These are phyloP conservation scores for Pseudonitzschia pungens DNA, from an alignment of 108 stramenopile genomes.

Conservation along the genomic window DNA sequence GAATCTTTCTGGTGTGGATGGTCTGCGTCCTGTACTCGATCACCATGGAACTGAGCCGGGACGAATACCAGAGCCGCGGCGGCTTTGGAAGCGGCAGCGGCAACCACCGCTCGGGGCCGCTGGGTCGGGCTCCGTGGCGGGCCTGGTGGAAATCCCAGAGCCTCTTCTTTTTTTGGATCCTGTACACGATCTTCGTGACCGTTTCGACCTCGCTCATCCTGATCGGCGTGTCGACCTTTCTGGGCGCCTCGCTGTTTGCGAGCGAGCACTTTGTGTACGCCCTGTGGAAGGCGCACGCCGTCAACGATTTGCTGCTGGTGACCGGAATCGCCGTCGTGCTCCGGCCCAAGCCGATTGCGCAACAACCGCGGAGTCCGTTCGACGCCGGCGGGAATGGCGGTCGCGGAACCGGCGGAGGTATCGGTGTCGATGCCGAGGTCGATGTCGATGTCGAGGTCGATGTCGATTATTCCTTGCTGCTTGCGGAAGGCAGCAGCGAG, in stretches of 20 bases:
- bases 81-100: no score
- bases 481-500: not conserved
- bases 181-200: slow-evolving; percentile 6
- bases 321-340: slow-evolving; percentile 8
- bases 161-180: slow-evolving; percentile 1
- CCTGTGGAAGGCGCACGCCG: not conserved
- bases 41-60: slow-evolving; percentile 3
- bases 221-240: slow-evolving; percentile 6
- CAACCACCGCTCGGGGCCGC: not conserved
- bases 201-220: not conserved
- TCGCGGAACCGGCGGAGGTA: not conserved
- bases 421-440: slow-evolving; percentile 1
- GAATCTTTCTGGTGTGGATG: slow-evolving; percentile 5
- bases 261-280: slow-evolving; percentile 3
- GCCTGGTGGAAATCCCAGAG: slow-evolving; percentile 16
- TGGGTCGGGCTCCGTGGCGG: not conserved
- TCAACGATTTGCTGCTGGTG: slow-evolving; percentile 16
- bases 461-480: slow-evolving; percentile 6
- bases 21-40: not conserved
- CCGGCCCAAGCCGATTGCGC: not conserved
- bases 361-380: not conserved
- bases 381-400: not conserved
- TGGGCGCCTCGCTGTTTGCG: not conserved
- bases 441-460: slow-evolving; percentile 3
- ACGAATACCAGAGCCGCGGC: not conserved